Evolutionary conservation across 805 yeast genomes (phyloP), one percentile per base, ranked within the genome.

Genomic region (Brettanomyces custersianus): DNA sequence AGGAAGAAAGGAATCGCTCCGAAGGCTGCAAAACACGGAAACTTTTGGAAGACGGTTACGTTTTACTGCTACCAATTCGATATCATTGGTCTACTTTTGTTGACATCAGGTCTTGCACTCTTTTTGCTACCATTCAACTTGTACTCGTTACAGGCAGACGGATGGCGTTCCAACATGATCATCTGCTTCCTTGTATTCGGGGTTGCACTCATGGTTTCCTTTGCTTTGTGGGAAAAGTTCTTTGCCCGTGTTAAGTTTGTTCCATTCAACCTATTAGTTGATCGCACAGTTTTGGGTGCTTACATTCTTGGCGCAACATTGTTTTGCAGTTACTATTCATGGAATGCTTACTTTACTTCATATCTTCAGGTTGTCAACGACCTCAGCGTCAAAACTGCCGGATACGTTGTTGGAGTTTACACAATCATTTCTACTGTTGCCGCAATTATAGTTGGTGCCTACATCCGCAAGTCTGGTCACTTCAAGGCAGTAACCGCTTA

Each of bases 151-250:
- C 53, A 45, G 17, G 39, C 46, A 20, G 50, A 54, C 28, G 55
- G 54, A 4, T 65, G 63, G 59, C 44, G 40, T 11, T 59, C 60
- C 39, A 66, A 66, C 16, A 55, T 60, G 34, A 50, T 67, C 48
- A 66, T 67, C 41, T 70, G 63, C 21, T 63, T 66, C 70, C 43
- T 64, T 18, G 55, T 62, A 29, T 54, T 63, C 41, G 71, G 72
- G 40, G 56, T 59, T 28, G 39, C 56, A 3, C 38, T 65, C 5
- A 46, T 66, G 37, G 52, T 63, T 18, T 39, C 42, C 6, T 65
- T 57, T 39, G 50, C 49, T 4, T 28, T 62, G 18, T 64, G 59
- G 48, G 71, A 66, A 46, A 46, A 48, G 33, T 54, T 35, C 35
- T 45, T 49, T 23, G 59, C 59, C 21, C 41, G 37, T 19, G 36